A percentile compares a stretch with the other conserved stretches of the same genome.
These are phyloP conservation scores for Selaginella moellendorffii DNA, from an alignment of 75 land plant species.

Conservation along the genomic window DNA sequence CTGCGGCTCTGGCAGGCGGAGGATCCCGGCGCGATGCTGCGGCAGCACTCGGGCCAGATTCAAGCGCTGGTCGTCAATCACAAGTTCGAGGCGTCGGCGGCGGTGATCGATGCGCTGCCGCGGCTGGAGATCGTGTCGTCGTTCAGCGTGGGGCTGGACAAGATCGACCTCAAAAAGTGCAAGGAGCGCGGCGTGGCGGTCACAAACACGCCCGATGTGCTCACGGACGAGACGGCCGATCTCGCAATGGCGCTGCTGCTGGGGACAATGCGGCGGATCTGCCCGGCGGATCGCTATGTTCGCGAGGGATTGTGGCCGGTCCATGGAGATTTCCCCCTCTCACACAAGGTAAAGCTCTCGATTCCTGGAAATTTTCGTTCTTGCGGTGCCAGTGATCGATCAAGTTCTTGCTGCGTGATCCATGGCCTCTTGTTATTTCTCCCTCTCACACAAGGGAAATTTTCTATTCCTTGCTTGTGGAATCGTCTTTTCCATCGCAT, in stretches of 20 bases:
- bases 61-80: conserved; percentile 53
- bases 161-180: conserved; percentile 54
- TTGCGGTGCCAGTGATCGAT: too few relatives aligned
- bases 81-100: conserved; percentile 34
- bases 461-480: too few relatives aligned
- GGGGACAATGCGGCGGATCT: conserved; percentile 44
- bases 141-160: conserved; percentile 68
- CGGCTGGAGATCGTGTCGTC: conserved; percentile 56
- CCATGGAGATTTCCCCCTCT: conserved; percentile 42
- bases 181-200: conserved; percentile 10
- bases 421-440: too few relatives aligned
- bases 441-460: too few relatives aligned
- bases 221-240: conserved; percentile 89
- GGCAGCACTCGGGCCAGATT: conserved; percentile 24
- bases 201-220: conserved; percentile 67
- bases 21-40: conserved; percentile 18
- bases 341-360: conserved; percentile 31
- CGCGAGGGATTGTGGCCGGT: conserved; percentile 55
- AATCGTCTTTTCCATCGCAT: too few relatives aligned
- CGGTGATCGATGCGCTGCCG: conserved; percentile 49
- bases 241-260: conserved; percentile 63
- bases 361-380: too few relatives aligned
- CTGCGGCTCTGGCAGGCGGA: conserved; percentile 34
- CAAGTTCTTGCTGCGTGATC: too few relatives aligned
- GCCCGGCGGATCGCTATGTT: conserved; percentile 63